Base-by-base conservation (phyloP, 2,329 filamentous ascomycete genomes). In the Verruconis gallopava region DNA sequence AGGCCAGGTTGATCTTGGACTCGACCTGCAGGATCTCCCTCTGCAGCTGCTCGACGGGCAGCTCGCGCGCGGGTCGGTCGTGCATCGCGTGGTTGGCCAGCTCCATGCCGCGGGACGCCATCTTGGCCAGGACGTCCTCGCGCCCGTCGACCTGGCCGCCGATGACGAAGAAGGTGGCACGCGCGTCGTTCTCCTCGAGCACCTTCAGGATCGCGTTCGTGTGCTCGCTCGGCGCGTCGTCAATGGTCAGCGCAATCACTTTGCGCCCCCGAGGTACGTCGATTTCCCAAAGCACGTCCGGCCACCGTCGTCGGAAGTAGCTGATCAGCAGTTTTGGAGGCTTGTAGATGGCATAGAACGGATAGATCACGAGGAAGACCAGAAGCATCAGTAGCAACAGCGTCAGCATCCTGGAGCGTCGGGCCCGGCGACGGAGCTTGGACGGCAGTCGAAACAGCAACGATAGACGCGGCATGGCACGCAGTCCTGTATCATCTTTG, bases 1-100 rank as follows among this genome's bases (percentile, higher is more conserved):
- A 82, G 1, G 77, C 75, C 0, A 56, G 50, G 5, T 67, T 60
- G 39, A 86, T 73, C 53, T 73, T 66, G 0, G 48, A 55, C 50
- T 85, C 76, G 13, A 93, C 84, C 9, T 67, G 50, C 11, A 59
- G 55, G 40, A 93, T 78, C 63, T 93, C 75, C 1, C 56, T 53
- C 25, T 67, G 61, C 1, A 94, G 71, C 47, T 72, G 68, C 1
- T 63, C 63, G 40, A 77, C 68, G 32, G 67, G 60, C 19, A 93
- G 66, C 0, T 66, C 65, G 35, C 73, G 68, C 6, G 79, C 80
- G 0, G 85, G 77, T 64, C 91, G 84, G 60, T 94, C 86, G 57
- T 77, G 73, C 84, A 91, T 88, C 6, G 82, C 86, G 60, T 94
- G 86, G 61, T 94, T 94, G 18, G 74, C 86, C 3, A 94, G 66